Percentiles rank a stretch among this genome's conserved stretches.
Evolutionary conservation across 2,329 filamentous ascomycete species (phyloP).

Genomic region (Proliferodiscus dingleyae): DNA sequence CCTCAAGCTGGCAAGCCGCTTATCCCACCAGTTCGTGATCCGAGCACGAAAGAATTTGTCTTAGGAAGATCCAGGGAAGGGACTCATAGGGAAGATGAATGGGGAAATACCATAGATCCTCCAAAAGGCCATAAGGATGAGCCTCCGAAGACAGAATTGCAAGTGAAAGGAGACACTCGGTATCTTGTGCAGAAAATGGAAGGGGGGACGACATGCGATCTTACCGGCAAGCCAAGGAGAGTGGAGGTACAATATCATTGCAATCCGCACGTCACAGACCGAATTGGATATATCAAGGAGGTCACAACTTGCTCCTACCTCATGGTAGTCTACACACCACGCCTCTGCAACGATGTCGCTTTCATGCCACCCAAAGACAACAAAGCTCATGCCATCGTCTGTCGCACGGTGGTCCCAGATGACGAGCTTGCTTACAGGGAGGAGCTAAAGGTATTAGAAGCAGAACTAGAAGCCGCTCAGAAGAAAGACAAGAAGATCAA

Average conservation of each 20-base stretch:
- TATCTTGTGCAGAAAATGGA: constrained; percentile 65
- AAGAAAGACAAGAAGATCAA: constrained; percentile 34
- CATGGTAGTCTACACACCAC: constrained; percentile 69
- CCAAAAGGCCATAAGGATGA: constrained; percentile 23
- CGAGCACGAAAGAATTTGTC: constrained; percentile 56
- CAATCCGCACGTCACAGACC: constrained; percentile 57
- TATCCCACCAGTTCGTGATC: constrained; percentile 63
- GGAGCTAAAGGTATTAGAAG: constrained; percentile 36
- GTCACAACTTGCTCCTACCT: constrained; percentile 66
- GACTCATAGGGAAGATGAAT: constrained; percentile 32
- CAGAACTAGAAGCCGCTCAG: constrained; percentile 29
- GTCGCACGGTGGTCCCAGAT: constrained; percentile 53
- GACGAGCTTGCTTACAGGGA: constrained; percentile 24
- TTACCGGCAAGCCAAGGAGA: constrained; percentile 62
- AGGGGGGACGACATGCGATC: constrained; percentile 63
- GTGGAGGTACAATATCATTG: constrained; percentile 62
- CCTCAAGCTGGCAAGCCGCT: constrained; percentile 54
- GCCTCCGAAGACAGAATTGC: constrained; percentile 43
- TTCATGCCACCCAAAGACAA: constrained; percentile 64
- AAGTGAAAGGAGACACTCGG: constrained; percentile 60
- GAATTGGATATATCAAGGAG: constrained; percentile 70
- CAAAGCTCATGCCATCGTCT: constrained; percentile 57
- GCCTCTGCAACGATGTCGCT: constrained; percentile 70
- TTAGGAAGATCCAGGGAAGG: constrained; percentile 50
- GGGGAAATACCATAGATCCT: constrained; percentile 28